These are phyloP conservation scores for Geotrichum klebahnii DNA, from an alignment of 1,139 yeast species.

Conservation along the genomic window DNA sequence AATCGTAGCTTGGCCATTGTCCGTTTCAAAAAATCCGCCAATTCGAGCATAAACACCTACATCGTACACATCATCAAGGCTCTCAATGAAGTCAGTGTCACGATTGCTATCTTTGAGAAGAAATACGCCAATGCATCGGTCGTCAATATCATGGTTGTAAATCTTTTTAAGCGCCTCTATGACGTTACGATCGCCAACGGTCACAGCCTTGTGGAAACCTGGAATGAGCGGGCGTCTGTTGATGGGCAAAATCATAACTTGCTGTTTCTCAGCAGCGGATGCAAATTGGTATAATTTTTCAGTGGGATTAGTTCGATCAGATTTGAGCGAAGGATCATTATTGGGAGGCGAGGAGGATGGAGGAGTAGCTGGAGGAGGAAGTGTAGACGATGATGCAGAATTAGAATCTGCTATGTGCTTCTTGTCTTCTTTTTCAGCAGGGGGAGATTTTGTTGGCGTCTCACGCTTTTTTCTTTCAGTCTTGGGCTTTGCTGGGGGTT, in stretches of 20 bases:
- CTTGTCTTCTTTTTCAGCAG: background rate
- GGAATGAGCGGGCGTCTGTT: conserved; percentile 24
- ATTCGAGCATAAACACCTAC: conserved; percentile 85
- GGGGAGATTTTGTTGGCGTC: background rate
- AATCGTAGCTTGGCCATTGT: conserved; percentile 51
- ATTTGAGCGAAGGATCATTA: background rate
- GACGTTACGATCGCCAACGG: conserved; percentile 74
- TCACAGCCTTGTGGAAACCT: conserved; percentile 60
- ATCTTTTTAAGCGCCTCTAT: conserved; percentile 76
- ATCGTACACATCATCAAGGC: conserved; percentile 61
- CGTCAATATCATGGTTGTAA: conserved; percentile 54
- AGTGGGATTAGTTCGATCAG: conserved; percentile 1
- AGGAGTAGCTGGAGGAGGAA: conserved; percentile 1
- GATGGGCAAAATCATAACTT: conserved; percentile 22
- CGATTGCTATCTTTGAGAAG: conserved; percentile 66
- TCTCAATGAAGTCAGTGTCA: conserved; percentile 68
- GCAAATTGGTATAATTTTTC: conserved; percentile 19
- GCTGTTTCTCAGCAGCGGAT: conserved; percentile 21
- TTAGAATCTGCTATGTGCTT: too few relatives aligned
- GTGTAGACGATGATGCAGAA: background rate
- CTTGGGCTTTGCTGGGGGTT: conserved; percentile 15
- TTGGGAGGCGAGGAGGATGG: conserved; percentile 6
- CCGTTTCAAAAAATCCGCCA: conserved; percentile 29
- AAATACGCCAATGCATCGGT: conserved; percentile 81
- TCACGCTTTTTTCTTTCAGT: conserved; percentile 14